These are phyloP conservation scores for Mycena venus DNA, from an alignment of 768 basidiomycete genomes.

Conservation along the genomic window DNA sequence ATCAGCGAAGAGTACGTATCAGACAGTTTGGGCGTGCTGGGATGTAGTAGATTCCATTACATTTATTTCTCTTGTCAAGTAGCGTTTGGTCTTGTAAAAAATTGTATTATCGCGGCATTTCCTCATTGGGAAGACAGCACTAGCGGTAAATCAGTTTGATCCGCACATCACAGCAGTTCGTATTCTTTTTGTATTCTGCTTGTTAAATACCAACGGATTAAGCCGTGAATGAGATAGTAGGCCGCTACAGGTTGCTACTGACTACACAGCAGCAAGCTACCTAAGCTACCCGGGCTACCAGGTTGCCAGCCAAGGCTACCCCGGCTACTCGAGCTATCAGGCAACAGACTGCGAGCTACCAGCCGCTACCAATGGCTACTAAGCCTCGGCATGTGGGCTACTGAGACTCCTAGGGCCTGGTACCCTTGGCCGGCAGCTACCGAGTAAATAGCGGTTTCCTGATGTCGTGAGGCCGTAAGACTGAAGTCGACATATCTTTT, in stretches of 20 bases:
- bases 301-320: background rate
- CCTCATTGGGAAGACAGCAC: background rate
- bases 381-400: too few relatives aligned
- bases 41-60: background rate
- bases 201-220: background rate
- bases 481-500: conserved; percentile 56
- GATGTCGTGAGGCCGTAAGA: too few relatives aligned
- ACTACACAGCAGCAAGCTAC: background rate
- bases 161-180: too few relatives aligned
- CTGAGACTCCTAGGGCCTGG: too few relatives aligned
- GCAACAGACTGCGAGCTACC: background rate
- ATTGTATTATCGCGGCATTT: background rate
- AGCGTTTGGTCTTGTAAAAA: background rate
- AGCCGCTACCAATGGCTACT: background rate
- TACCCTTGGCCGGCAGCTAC: too few relatives aligned
- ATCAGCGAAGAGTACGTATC: background rate
- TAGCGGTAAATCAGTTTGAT: too few relatives aligned
- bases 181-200: too few relatives aligned
- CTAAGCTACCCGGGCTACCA: background rate
- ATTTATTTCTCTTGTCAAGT: background rate
- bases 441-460: too few relatives aligned
- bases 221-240: background rate
- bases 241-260: background rate
- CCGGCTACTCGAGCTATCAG: background rate
- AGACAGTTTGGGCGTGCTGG: background rate